Base-by-base conservation (phyloP, 805 yeast genomes). In the Pichia cephalocereana region DNA sequence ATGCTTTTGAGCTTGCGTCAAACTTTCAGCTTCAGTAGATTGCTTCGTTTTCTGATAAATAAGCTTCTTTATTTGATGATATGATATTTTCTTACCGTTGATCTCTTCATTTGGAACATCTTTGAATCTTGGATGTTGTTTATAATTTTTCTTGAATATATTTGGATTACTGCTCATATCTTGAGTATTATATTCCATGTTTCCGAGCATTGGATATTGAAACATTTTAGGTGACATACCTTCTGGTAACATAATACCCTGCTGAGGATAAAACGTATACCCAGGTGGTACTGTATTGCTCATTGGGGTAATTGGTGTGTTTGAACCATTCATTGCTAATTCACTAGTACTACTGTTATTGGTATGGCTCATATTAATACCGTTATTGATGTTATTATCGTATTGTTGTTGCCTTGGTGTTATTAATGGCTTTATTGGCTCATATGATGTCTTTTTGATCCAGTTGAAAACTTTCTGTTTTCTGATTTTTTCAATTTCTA, bases 391-490 rank as follows among this genome's bases (percentile, higher is more conserved):
- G 15, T n/a, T 36, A 23, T 28, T 36, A 23, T 19, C 26, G n/a
- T n/a, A n/a, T 8, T 6, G 7, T 32, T 38, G 23, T 8, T 38
- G 31, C 8, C 26, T 37, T 39, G 44, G 44, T 28, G 37, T 6
- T 6, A 30, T 7, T 17, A 19, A 17, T 15, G 44, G 44, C 23
- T 34, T 23, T 14, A 27, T 28, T 2, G 41, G 27, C 10, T 31
- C 23, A 30, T 44, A 47, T 15, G 37, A 10, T 12, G 14, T 32
- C 37, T 41, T 47, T 15, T 31, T 45, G 14, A 50, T 48, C 66
- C 65, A 61, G 40, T 60, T 51, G 46, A 53, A 58, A 9, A 51
- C 28, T 2, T 52, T 40, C 27, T 50, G 42, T 15, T 43, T 44
- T 19, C 48, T 48, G 11, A 59, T 37, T 27, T 48, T 43, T 18